phyloP scores from a whole-genome alignment of 106 monocot species.

The Acanthochlamys bracteata region DNA sequence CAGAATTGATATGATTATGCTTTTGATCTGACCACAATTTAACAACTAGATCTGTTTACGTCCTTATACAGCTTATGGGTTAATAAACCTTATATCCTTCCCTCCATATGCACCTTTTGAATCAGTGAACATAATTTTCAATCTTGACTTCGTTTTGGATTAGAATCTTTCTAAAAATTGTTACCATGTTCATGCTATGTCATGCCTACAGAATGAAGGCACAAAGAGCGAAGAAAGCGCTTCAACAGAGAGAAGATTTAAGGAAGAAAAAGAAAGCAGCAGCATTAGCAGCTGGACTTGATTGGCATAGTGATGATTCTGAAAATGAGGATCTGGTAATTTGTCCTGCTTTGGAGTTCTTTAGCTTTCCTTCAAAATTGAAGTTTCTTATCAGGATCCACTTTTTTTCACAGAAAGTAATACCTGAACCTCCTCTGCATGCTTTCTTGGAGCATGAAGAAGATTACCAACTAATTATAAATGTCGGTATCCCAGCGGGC shows the following conservation, averaged over 20 bases:
- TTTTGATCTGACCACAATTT: too few species aligned
- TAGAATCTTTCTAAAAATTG: too few species aligned
- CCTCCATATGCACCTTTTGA: too few species aligned
- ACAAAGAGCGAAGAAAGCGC: conserved; percentile 63
- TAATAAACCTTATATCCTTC: too few species aligned
- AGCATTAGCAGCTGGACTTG: conserved; percentile 47
- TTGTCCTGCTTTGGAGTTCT: neutral
- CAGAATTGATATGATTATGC: too few species aligned
- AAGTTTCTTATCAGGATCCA: too few species aligned
- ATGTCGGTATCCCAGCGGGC: conserved; percentile 39
- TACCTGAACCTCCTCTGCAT: conserved; percentile 62
- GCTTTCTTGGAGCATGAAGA: conserved; percentile 60
- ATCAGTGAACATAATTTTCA: too few species aligned
- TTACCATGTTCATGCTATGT: too few species aligned
- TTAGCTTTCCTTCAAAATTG: neutral
- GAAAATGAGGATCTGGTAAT: conserved; percentile 53
- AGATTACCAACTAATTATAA: conserved; percentile 52
- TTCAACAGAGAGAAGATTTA: conserved; percentile 35
- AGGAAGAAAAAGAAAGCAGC: conserved; percentile 55
- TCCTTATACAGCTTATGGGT: too few species aligned
- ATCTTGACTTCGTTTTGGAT: too few species aligned
- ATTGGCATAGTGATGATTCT: conserved; percentile 70
- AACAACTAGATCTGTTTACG: too few species aligned
- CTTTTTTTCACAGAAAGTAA: conserved; percentile 13
- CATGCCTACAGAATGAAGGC: conserved; percentile 47